Evolutionary conservation across 768 basidiomycete genomes (phyloP), one percentile per base, ranked within the genome.

Genomic region (Russula lepida): DNA sequence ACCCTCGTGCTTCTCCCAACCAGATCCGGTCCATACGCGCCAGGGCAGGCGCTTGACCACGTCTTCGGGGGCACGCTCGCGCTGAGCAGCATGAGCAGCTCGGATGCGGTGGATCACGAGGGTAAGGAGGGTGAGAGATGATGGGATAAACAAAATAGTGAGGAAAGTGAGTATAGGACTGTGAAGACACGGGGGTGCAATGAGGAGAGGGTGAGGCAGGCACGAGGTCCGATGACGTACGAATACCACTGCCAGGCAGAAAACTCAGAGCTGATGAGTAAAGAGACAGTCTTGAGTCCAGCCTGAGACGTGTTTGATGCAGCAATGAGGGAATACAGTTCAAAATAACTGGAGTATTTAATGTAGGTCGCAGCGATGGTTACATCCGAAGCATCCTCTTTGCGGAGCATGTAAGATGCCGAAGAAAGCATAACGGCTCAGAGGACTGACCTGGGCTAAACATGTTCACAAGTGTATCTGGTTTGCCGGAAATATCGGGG

Each of bases 171-270:
- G 78, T 64, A 92, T 88, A 15, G 91, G 91, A 54, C 89, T 92
- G 64, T 13, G 39, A 62, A 41, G 56, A 61, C 59, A 65, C 43
- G 51, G 58, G 65, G 62, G 23, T 48, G 58, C 25, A 55, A 17
- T 49, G 56, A n/a, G 17, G n/a, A 48, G 12, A 25, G 19, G 37
- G 30, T 44, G 52, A 61, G 52, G 66, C 27, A 44, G 27, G 46
- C 28, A 52, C 47, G 47, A 47, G 23, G 49, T 35, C 41, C 58
- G 48, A 44, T 27, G 58, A 66, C 81, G 84, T 67, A 92, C 89
- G 89, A 92, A 70, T 92, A 92, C 91, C 92, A 95, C 69, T 93
- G 90, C 86, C 91, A 94, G 46, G 86, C 82, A 15, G 88, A 86
- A 69, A 86, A 88, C 64, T 89, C 87, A 5, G 86, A 84, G 15